Percentiles rank a stretch among this genome's conserved stretches.
Evolutionary conservation across 2,329 filamentous ascomycete genomes (phyloP).

Genomic region (Dryadomyces sulphureus): DNA sequence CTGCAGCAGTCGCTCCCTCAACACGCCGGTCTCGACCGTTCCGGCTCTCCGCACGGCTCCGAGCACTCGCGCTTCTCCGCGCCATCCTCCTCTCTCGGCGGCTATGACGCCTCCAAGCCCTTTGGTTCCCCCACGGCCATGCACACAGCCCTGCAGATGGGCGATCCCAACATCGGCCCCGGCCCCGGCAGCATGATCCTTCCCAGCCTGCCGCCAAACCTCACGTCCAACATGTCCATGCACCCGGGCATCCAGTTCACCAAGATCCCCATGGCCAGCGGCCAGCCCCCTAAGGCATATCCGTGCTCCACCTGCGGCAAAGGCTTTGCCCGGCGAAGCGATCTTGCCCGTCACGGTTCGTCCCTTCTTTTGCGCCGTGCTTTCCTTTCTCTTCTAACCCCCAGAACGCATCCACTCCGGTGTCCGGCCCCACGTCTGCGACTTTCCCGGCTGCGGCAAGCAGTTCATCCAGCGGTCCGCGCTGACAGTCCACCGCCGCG

Average conservation of each 20-base stretch:
- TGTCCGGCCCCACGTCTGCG: slow-evolving; percentile 51
- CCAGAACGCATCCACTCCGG: slow-evolving; percentile 49
- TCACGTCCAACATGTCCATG: slow-evolving; percentile 13
- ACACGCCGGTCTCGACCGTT: slow-evolving; percentile 30
- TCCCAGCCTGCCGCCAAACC: slow-evolving; percentile 22
- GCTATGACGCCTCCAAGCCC: slow-evolving; percentile 25
- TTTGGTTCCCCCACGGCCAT: slow-evolving; percentile 38
- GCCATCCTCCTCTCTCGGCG: slow-evolving; percentile 23
- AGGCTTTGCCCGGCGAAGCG: slow-evolving; percentile 83
- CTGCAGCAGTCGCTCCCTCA: slow-evolving; percentile 11
- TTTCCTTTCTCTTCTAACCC: neutral
- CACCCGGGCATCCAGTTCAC: slow-evolving; percentile 14
- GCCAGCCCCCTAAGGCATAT: slow-evolving; percentile 46
- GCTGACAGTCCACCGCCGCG: slow-evolving; percentile 55
- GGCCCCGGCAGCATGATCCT: slow-evolving; percentile 24
- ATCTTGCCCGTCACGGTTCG: slow-evolving; percentile 87
- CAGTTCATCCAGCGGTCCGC: slow-evolving; percentile 59
- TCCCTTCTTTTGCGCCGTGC: neutral
- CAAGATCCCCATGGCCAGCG: slow-evolving; percentile 9
- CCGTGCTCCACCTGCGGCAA: slow-evolving; percentile 83
- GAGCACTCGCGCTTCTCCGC: slow-evolving; percentile 43
- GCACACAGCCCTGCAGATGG: slow-evolving; percentile 31
- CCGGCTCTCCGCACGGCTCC: slow-evolving; percentile 43
- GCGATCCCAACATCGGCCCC: slow-evolving; percentile 23
- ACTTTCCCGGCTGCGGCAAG: slow-evolving; percentile 46